phyloP scores from a whole-genome alignment of 176 grass and related monocot genomes.

The Triticum dicoccoides region DNA sequence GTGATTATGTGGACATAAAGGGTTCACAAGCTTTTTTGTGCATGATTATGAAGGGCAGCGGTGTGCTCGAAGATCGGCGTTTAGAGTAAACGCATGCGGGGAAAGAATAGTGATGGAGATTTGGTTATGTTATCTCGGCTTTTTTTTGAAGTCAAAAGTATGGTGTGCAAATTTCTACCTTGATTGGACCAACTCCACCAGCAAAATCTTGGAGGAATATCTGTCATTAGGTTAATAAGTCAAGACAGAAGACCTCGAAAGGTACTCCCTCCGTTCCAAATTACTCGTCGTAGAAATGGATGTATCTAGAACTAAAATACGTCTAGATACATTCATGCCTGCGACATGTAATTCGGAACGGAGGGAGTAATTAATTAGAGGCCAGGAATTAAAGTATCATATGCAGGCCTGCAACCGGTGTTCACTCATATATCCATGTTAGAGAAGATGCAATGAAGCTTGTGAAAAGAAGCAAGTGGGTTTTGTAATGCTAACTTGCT shows the following conservation, averaged over 20 bases:
- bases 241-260: background rate
- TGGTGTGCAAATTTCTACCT: slow-evolving; percentile 1
- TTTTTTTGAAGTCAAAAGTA: slow-evolving; percentile 23
- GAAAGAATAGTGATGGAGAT: background rate
- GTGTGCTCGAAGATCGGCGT: background rate
- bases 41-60: background rate
- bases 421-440: background rate
- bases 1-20: slow-evolving; percentile 30
- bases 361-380: background rate
- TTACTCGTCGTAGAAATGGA: too few relatives aligned
- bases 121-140: slow-evolving; percentile 7
- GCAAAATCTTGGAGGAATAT: slow-evolving; percentile 19
- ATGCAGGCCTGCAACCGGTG: too few relatives aligned
- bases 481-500: background rate
- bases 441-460: background rate
- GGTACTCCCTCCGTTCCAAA: background rate
- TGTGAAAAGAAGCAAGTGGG: background rate
- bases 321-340: too few relatives aligned
- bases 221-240: background rate
- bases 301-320: too few relatives aligned
- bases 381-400: background rate
- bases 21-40: background rate
- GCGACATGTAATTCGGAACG: too few relatives aligned
- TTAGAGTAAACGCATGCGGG: background rate
- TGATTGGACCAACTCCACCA: slow-evolving; percentile 25